phyloP scores from a whole-genome alignment of 176 grass and related monocot genomes.

The Pharus latifolius region DNA sequence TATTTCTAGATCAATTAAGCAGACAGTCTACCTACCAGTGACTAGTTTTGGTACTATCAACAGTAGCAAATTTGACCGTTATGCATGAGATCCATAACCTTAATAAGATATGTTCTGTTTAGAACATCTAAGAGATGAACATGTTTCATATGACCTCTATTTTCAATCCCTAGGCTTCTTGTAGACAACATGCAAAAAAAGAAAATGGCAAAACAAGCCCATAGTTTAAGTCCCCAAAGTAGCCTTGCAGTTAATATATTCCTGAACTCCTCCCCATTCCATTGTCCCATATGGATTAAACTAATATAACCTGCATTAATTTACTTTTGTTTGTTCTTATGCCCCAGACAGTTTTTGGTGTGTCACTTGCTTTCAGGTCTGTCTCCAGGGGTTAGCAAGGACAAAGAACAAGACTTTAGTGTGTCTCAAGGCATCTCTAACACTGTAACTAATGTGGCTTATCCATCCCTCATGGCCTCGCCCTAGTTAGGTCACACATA shows the following conservation, averaged over 20 bases:
- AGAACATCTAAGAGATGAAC: not conserved
- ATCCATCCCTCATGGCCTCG: conserved; percentile 3
- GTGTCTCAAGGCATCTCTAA: conserved; percentile 39
- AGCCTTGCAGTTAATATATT: conserved; percentile 4
- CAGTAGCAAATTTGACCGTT: conserved; percentile 44
- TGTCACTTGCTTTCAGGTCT: conserved; percentile 16
- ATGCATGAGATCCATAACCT: conserved; percentile 19
- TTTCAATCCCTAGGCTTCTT: conserved; percentile 26
- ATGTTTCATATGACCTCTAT: not conserved
- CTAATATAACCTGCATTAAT: conserved; percentile 1
- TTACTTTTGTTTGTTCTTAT: conserved; percentile 29
- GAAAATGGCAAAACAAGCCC: not conserved
- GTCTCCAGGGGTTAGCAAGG: conserved; percentile 2
- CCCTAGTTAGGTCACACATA: not conserved
- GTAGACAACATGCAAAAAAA: conserved; percentile 3
- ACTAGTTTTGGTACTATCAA: conserved; percentile 12
- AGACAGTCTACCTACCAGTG: not conserved
- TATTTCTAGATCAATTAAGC: too few relatives aligned
- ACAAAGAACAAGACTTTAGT: conserved; percentile 38
- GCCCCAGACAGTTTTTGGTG: conserved; percentile 2
- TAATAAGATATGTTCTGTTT: conserved; percentile 1
- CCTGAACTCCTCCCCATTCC: conserved; percentile 38
- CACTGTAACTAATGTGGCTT: conserved; percentile 17
- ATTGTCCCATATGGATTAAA: conserved; percentile 42
- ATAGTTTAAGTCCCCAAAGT: not conserved